Evolutionary conservation across 805 yeast species (phyloP), one percentile per base, ranked within the genome.

Genomic region (Suhomyces emberorum): DNA sequence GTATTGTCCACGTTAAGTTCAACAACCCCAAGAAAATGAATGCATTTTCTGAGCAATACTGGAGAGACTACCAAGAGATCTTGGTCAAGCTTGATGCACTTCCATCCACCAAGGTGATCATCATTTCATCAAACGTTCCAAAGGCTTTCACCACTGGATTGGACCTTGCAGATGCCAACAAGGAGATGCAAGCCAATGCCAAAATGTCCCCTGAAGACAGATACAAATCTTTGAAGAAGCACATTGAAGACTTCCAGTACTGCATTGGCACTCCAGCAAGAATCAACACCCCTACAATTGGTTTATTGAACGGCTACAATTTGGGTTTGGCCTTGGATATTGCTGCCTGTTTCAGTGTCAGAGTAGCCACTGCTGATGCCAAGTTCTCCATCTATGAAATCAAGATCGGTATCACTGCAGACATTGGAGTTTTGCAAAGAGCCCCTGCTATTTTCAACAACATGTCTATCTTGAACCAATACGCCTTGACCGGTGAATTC

Each of bases 341-440:
- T 29, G 60, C 82, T 6, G 59, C 81, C 10, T 74, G 83, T 0
- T 69, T 73, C 19, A 69, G 78, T 11, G 74, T 84, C 16, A 70
- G 89, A 34, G 55, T 79, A 9, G 77, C 78, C 8, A 61, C 79
- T 3, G 59, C 61, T 20, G 82, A 74, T 44, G 70, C 75, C 10
- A 59, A 52, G 26, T 68, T 82, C 44, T 70, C 83, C 28, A 74
- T 85, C 38, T 74, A 82, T 38, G 95, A 84, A 59, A 77, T 83
- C 41, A 76, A 78, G 43, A 68, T 84, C 36, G 93, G 91, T 3
- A 69, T 85, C 52, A 74, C 85, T 25, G 88, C 93, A 1, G 93
- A 85, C 54, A 81, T 84, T 50, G 95, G 95, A 4, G 71, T 85
- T 1, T 63, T 84, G 39, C 89, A 84, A 58, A 68, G 91, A 51